Conservation (phyloP, 805 yeast genomes). For the Alloascoidea africana region DNA sequence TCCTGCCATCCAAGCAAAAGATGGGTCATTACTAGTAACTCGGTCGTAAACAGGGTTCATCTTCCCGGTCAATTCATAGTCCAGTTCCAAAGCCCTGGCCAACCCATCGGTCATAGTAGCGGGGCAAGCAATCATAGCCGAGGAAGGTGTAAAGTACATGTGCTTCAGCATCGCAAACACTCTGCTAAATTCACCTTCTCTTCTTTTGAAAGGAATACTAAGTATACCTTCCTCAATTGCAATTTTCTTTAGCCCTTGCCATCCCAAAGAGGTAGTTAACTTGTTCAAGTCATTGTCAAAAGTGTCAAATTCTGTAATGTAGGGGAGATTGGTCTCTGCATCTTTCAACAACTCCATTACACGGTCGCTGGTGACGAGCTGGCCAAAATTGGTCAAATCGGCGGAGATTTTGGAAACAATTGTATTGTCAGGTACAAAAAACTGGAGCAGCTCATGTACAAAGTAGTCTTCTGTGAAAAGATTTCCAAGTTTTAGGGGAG, state of each 20-base stretch:
- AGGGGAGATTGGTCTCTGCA: conserved; percentile 15
- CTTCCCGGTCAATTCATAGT: conserved; percentile 3
- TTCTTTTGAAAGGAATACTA: conserved; percentile 14
- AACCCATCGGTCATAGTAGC: conserved; percentile 20
- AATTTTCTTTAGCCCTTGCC: conserved; percentile 13
- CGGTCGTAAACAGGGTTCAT: conserved; percentile 8
- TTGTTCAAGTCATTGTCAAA: conserved; percentile 13
- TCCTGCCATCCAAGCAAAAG: conserved; percentile 17
- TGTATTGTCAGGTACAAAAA: background rate
- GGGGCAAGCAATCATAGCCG: conserved; percentile 17
- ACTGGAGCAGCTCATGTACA: background rate
- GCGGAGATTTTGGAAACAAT: too few species aligned
- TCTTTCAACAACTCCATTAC: conserved; percentile 12
- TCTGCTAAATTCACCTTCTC: conserved; percentile 11
- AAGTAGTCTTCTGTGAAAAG: background rate
- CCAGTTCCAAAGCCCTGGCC: conserved; percentile 14
- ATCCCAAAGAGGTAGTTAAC: conserved; percentile 16
- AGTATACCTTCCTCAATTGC: conserved; percentile 11
- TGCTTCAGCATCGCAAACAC: conserved; percentile 13
- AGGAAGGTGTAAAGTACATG: conserved; percentile 14
- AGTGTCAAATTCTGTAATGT: conserved; percentile 14
- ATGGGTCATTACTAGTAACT: conserved; percentile 13
- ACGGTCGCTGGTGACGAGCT: background rate
- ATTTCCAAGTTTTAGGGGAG: background rate
- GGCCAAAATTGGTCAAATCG: background rate